A percentile compares a stretch with the other conserved stretches of the same genome.
phyloP scores from a whole-genome alignment of 495 filamentous ascomycete species.

The Podospora didyma region DNA sequence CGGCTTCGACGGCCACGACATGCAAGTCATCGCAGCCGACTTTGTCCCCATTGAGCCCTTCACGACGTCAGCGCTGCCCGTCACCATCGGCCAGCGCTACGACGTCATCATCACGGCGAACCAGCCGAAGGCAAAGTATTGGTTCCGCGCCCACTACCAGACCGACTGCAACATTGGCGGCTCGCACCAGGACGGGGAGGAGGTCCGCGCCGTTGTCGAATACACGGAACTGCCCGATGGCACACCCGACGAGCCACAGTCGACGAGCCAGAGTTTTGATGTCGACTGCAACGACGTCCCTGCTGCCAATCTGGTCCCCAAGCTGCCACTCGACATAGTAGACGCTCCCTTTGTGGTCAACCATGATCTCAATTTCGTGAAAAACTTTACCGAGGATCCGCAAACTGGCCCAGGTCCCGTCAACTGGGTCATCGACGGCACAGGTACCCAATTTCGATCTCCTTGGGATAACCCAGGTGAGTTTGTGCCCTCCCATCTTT shows the following conservation, averaged over 20 bases:
- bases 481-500: too few relatives aligned
- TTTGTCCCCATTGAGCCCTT: slow-evolving; percentile 47
- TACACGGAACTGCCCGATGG: slow-evolving; percentile 13
- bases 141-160: slow-evolving; percentile 37
- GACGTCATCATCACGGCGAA: slow-evolving; percentile 60
- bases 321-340: neutral
- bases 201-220: slow-evolving; percentile 15
- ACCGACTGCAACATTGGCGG: slow-evolving; percentile 12
- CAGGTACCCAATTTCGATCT: neutral
- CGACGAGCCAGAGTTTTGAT: neutral
- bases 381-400: neutral
- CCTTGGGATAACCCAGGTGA: slow-evolving; percentile 5
- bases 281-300: slow-evolving; percentile 11
- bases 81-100: slow-evolving; percentile 63
- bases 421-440: slow-evolving; percentile 2
- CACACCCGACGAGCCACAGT: slow-evolving; percentile 2
- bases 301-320: neutral
- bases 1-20: slow-evolving; percentile 42
- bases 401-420: neutral
- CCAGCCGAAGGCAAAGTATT: slow-evolving; percentile 45
- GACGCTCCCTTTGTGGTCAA: neutral
- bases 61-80: slow-evolving; percentile 38
- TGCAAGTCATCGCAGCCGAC: slow-evolving; percentile 46
- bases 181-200: slow-evolving; percentile 15
- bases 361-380: neutral